Evolutionary conservation across 805 yeast genomes (phyloP).

Genomic region (Kodamaea restingae): DNA sequence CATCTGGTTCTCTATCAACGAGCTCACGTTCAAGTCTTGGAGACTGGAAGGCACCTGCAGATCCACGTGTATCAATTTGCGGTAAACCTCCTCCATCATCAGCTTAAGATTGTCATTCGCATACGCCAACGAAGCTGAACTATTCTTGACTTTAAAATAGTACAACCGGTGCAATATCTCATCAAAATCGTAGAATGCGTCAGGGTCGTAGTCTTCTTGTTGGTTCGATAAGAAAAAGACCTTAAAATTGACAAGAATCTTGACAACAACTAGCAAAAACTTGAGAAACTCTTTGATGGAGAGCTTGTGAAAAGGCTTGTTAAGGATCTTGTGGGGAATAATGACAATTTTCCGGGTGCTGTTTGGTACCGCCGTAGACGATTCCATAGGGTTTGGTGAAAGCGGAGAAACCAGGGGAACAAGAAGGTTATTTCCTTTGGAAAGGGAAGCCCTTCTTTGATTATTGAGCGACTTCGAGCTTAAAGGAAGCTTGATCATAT

Average conservation of each 20-base stretch:
- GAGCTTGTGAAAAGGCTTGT: slow-evolving; percentile 36
- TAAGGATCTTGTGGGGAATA: slow-evolving; percentile 40
- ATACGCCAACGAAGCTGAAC: slow-evolving; percentile 3
- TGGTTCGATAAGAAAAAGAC: slow-evolving; percentile 17
- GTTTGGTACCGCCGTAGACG: background rate
- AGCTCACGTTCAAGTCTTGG: slow-evolving; percentile 20
- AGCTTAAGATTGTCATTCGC: slow-evolving; percentile 18
- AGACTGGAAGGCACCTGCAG: slow-evolving; percentile 18
- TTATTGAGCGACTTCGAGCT: slow-evolving; percentile 16
- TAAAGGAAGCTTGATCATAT: slow-evolving; percentile 17
- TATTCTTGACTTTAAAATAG: slow-evolving; percentile 2
- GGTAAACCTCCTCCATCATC: slow-evolving; percentile 32
- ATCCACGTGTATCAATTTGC: slow-evolving; percentile 17
- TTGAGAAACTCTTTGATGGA: slow-evolving; percentile 34
- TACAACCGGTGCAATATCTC: slow-evolving; percentile 15
- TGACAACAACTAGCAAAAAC: slow-evolving; percentile 35
- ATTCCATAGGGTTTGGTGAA: background rate
- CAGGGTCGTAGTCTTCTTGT: slow-evolving; percentile 15
- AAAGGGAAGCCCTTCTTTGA: slow-evolving; percentile 13
- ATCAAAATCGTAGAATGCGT: slow-evolving; percentile 15
- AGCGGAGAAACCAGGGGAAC: slow-evolving; percentile 3
- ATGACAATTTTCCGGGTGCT: slow-evolving; percentile 26
- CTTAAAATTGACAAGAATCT: slow-evolving; percentile 34
- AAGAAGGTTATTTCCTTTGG: background rate
- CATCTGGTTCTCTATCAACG: slow-evolving; percentile 22